Conservation (phyloP, 306 rosid genomes). For the Senna siamea region DNA sequence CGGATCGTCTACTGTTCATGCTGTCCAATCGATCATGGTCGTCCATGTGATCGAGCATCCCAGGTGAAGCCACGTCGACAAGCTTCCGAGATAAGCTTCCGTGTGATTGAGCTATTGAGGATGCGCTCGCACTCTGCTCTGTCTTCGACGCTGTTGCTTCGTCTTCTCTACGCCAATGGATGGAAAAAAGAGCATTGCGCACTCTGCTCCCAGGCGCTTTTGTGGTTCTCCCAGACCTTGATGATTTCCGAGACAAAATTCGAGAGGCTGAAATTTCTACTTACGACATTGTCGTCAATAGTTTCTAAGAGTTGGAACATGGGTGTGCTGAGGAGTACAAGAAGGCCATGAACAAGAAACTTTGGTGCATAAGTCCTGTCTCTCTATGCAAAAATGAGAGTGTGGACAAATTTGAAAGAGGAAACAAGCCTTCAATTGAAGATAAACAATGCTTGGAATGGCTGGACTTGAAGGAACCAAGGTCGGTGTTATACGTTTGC, state of each 20-base stretch:
- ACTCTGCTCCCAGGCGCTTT: constrained; percentile 78
- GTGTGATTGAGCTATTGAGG: too few species aligned
- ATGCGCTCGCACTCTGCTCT: too few species aligned
- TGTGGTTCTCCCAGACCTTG: constrained; percentile 58
- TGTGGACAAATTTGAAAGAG: constrained; percentile 69
- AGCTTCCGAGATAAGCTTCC: too few species aligned
- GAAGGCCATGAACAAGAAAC: constrained; percentile 52
- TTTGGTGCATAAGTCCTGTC: constrained; percentile 84
- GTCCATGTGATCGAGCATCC: too few species aligned
- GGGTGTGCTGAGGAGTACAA: constrained; percentile 49
- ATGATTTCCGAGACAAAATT: constrained; percentile 64
- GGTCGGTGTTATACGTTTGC: constrained; percentile 77
- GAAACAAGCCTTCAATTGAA: constrained; percentile 64
- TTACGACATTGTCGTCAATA: constrained; percentile 71
- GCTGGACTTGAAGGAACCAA: constrained; percentile 59
- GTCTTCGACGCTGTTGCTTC: too few species aligned
- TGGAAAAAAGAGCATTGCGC: too few species aligned
- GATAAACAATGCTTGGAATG: constrained; percentile 59
- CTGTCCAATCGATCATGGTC: too few species aligned
- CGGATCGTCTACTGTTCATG: too few species aligned
- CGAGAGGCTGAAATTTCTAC: constrained; percentile 60
- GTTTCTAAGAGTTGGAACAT: constrained; percentile 62
- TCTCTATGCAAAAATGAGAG: constrained; percentile 59
- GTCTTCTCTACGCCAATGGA: too few species aligned
- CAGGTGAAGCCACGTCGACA: too few species aligned